Conservation (phyloP, 306 rosid genomes). For the Lathyrus aphaca region DNA sequence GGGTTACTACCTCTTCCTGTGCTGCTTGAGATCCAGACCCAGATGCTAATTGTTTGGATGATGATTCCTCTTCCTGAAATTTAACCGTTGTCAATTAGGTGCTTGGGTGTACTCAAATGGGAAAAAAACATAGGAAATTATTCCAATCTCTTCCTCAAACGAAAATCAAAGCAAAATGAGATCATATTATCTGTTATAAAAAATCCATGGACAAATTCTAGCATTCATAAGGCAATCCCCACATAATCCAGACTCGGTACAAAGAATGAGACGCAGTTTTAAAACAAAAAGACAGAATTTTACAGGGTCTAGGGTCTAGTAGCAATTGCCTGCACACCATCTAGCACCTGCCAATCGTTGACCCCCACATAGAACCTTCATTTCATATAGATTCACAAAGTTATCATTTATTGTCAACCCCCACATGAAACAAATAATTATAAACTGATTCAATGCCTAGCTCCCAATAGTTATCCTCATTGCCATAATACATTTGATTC, state of each 20-base stretch:
- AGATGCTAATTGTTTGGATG: conserved; percentile 64
- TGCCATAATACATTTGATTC: neutral
- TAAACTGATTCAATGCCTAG: neutral
- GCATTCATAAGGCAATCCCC: neutral
- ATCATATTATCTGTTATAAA: conserved; percentile 1
- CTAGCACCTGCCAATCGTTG: conserved; percentile 4
- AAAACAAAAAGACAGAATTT: conserved; percentile 12
- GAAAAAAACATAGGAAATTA: neutral
- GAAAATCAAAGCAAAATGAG: conserved; percentile 7
- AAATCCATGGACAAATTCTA: conserved; percentile 18
- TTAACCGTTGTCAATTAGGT: conserved; percentile 12
- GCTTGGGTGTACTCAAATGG: conserved; percentile 8
- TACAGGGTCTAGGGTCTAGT: neutral
- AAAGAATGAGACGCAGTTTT: neutral
- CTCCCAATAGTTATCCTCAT: neutral
- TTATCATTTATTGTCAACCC: neutral
- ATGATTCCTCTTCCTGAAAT: conserved; percentile 68
- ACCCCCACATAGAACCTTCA: conserved; percentile 7
- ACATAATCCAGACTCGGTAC: too few species aligned
- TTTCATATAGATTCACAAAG: neutral
- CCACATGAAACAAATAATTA: neutral
- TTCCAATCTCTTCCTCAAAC: conserved; percentile 23
- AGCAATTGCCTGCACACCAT: neutral
- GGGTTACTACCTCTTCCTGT: conserved; percentile 57
- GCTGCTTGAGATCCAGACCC: conserved; percentile 39